These are phyloP conservation scores for Millerozyma acaciae DNA, from an alignment of 805 yeast species.

Conservation along the genomic window DNA sequence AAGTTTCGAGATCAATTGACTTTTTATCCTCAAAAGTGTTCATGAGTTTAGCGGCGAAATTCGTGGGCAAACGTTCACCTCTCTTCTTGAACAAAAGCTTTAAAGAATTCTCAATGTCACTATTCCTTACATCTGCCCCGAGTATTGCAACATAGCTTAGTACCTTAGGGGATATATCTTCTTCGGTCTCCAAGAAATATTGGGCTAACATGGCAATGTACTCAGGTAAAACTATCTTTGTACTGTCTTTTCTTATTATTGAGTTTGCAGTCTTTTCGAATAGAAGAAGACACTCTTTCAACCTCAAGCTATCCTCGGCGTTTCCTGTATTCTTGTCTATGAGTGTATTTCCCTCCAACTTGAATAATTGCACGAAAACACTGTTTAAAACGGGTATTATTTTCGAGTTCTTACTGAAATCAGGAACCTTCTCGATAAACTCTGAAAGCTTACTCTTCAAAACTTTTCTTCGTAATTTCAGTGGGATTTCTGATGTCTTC, in stretches of 20 bases:
- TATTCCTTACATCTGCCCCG: conserved; percentile 13
- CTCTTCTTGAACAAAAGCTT: conserved; percentile 8
- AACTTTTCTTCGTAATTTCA: conserved; percentile 14
- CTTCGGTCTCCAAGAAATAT: conserved; percentile 12
- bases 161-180: conserved; percentile 12
- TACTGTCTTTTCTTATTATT: conserved; percentile 3
- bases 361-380: conserved; percentile 16
- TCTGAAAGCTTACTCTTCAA: conserved; percentile 17
- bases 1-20: too few species aligned
- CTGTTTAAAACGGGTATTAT: conserved; percentile 17
- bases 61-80: too few species aligned
- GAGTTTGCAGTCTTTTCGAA: conserved; percentile 16
- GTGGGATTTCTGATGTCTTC: conserved; percentile 24
- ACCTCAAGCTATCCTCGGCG: conserved; percentile 2
- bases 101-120: conserved; percentile 5
- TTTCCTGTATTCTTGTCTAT: conserved; percentile 1
- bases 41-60: too few species aligned
- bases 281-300: conserved; percentile 11
- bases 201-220: conserved; percentile 24
- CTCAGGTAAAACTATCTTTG: conserved; percentile 19
- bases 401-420: conserved; percentile 6
- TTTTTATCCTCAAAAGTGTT: too few species aligned
- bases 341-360: conserved; percentile 9
- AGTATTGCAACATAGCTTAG: conserved; percentile 26
- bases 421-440: conserved; percentile 10